phyloP scores from a whole-genome alignment of 2,329 filamentous ascomycete genomes.

The Ophiocordyceps camponoti-rufipedis region DNA sequence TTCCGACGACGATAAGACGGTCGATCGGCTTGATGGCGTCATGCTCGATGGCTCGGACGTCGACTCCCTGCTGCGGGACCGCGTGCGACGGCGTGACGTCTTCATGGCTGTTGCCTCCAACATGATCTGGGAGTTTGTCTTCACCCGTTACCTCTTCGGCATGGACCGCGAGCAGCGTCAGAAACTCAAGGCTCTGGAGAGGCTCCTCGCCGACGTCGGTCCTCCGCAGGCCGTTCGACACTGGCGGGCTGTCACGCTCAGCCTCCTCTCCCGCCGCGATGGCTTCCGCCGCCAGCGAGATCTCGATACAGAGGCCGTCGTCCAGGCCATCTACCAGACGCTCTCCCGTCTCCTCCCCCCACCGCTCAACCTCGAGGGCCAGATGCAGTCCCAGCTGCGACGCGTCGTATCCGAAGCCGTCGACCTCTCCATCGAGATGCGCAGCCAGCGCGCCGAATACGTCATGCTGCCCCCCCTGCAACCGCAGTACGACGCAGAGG shows the following conservation, averaged over 20 bases:
- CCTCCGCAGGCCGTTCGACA: conserved; percentile 79
- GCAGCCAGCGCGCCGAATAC: conserved; percentile 88
- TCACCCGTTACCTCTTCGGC: conserved; percentile 92
- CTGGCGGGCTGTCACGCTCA: conserved; percentile 92
- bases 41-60: conserved; percentile 90
- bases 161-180: conserved; percentile 97
- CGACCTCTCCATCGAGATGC: conserved; percentile 88
- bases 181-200: conserved; percentile 92
- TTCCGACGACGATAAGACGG: conserved; percentile 67
- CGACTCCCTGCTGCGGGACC: conserved; percentile 71
- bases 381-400: conserved; percentile 69
- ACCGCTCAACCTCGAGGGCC: conserved; percentile 58
- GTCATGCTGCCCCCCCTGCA: conserved; percentile 94
- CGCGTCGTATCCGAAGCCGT: conserved; percentile 82
- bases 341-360: conserved; percentile 74
- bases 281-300: conserved; percentile 70
- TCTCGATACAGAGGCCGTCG: conserved; percentile 88
- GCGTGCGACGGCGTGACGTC: conserved; percentile 74
- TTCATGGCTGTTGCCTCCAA: conserved; percentile 99
- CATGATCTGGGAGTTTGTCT: conserved; percentile 98
- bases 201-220: conserved; percentile 75
- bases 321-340: conserved; percentile 65
- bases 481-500: conserved; percentile 86
- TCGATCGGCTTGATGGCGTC: conserved; percentile 85
- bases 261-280: conserved; percentile 63